Percentiles rank a stretch among this genome's conserved stretches.
Conservation (phyloP, 805 yeast genomes). For the Tetrapisispora fleetii region DNA sequence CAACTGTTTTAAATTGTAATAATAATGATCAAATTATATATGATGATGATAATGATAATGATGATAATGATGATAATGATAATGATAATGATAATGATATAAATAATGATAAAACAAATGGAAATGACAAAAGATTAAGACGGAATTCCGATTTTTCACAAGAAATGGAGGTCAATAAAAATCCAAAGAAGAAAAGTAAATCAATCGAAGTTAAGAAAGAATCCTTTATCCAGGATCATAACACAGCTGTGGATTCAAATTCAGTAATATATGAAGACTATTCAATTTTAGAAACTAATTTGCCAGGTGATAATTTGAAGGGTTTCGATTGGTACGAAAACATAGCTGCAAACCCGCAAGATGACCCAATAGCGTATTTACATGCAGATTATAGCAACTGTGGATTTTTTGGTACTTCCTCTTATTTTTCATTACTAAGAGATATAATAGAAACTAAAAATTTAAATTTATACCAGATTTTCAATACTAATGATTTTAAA, state of each 20-base stretch:
- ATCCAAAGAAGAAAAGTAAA: no score
- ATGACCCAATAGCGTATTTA: constrained; percentile 60
- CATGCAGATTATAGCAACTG: constrained; percentile 41
- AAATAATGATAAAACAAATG: background rate
- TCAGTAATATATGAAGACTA: background rate
- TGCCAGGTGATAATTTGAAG: constrained; percentile 37
- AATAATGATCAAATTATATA: background rate
- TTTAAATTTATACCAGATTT: background rate
- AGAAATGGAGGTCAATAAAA: background rate
- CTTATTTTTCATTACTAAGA: constrained; percentile 46
- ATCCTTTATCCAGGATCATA: background rate
- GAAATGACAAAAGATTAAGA: background rate
- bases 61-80: background rate
- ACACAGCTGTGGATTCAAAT: background rate
- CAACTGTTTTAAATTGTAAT: background rate
- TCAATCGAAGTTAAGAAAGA: background rate
- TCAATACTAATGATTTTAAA: background rate
- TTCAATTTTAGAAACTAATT: constrained; percentile 26
- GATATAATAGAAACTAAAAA: constrained; percentile 27
- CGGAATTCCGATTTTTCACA: background rate
- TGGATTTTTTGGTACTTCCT: constrained; percentile 59
- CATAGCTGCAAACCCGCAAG: constrained; percentile 8
- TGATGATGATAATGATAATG: background rate
- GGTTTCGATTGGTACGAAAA: constrained; percentile 56
- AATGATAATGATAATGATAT: background rate